Evolutionary conservation across 176 grass and related monocot genomes (phyloP).

Genomic region (Oryza glaberrima): DNA sequence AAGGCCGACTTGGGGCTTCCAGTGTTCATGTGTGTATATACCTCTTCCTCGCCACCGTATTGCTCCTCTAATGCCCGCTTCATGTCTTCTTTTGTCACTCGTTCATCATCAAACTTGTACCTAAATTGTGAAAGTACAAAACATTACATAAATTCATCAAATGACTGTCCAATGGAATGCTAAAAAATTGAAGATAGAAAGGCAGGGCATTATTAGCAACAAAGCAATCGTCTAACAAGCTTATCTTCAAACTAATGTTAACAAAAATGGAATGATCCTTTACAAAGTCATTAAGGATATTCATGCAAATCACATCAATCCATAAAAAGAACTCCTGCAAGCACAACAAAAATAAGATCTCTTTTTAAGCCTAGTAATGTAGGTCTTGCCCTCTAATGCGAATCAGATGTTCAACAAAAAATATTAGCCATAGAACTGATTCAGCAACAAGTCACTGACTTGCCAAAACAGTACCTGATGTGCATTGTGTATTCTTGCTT

Average conservation of each 20-base stretch:
- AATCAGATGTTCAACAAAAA: background rate
- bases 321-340: background rate
- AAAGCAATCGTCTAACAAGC: slow-evolving; percentile 5
- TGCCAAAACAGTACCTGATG: background rate
- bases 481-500: background rate
- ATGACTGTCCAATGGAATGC: background rate
- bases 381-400: background rate
- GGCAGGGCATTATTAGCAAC: background rate
- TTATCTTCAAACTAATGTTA: background rate
- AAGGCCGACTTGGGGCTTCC: background rate
- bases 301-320: background rate
- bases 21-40: slow-evolving; percentile 20
- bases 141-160: background rate
- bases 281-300: slow-evolving; percentile 1
- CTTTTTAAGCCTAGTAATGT: background rate
- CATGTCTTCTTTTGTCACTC: slow-evolving; percentile 71
- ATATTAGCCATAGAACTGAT: background rate
- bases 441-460: background rate
- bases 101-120: slow-evolving; percentile 82
- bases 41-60: slow-evolving; percentile 86
- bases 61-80: slow-evolving; percentile 70
- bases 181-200: background rate
- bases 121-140: slow-evolving; percentile 46
- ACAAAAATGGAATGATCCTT: background rate
- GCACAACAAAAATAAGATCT: background rate